Percentiles rank a stretch among this genome's conserved stretches.
Evolutionary conservation across 306 rosid genomes (phyloP).

Genomic region (Mucuna pruriens): DNA sequence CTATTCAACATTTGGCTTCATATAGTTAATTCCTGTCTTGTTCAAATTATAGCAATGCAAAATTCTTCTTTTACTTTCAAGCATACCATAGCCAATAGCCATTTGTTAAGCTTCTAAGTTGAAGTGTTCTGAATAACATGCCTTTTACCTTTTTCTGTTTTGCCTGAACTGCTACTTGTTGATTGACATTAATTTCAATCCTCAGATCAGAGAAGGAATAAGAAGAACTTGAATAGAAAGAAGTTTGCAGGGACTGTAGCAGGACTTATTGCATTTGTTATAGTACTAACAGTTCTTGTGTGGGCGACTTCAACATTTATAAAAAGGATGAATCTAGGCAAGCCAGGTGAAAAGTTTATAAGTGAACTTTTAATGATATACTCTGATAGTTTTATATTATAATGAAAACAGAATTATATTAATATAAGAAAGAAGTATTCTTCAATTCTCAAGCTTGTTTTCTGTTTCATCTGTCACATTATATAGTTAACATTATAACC

Average conservation of each 20-base stretch:
- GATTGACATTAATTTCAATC: background rate
- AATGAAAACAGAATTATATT: background rate
- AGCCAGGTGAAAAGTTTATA: conserved; percentile 15
- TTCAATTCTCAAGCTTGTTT: background rate
- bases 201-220: conserved; percentile 8
- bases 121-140: background rate
- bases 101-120: background rate
- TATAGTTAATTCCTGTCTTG: background rate
- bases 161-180: background rate
- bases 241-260: conserved; percentile 12
- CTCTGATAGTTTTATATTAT: background rate
- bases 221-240: background rate
- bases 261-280: background rate
- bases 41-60: background rate
- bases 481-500: too few species aligned
- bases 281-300: background rate
- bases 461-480: too few species aligned
- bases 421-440: background rate
- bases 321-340: background rate
- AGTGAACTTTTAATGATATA: background rate
- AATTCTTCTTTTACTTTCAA: background rate
- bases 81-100: background rate
- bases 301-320: background rate
- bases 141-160: background rate
- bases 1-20: background rate